Evolutionary conservation across 768 basidiomycete genomes (phyloP).

Genomic region (Dioszegia crocea): DNA sequence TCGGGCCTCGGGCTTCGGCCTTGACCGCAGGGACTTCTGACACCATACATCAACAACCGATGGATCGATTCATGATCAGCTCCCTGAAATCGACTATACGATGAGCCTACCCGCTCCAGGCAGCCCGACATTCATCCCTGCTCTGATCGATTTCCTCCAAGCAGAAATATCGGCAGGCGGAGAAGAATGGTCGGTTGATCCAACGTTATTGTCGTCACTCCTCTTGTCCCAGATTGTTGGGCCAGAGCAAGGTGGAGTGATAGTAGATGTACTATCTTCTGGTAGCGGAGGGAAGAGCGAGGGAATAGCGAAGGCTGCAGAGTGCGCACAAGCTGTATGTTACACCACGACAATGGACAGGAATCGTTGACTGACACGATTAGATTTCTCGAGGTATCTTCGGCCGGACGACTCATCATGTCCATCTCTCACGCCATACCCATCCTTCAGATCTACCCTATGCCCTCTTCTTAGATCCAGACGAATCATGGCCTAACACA

Average conservation of each 20-base stretch:
- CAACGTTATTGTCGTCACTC: slow-evolving; percentile 22
- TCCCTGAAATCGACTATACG: no score
- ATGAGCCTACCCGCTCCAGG: neutral
- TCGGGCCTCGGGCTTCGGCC: no score
- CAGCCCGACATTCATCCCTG: slow-evolving; percentile 2
- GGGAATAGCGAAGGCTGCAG: neutral
- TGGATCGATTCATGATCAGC: no score
- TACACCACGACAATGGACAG: no score
- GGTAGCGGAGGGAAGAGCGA: neutral
- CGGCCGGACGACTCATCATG: slow-evolving; percentile 7
- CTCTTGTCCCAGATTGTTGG: slow-evolving; percentile 24
- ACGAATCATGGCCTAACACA: no score
- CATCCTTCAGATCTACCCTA: neutral
- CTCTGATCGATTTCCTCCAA: neutral
- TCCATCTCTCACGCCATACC: neutral
- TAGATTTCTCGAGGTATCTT: slow-evolving; percentile 17
- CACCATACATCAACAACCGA: no score
- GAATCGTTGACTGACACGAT: neutral
- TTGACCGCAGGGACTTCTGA: no score
- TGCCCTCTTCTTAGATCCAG: neutral
- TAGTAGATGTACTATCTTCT: slow-evolving; percentile 19
- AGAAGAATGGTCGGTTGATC: slow-evolving; percentile 23
- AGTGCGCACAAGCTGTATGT: slow-evolving; percentile 7
- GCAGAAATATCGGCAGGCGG: neutral
- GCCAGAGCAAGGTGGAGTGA: slow-evolving; percentile 19